These are phyloP conservation scores for Colletotrichum echinochloae DNA, from an alignment of 2,329 filamentous ascomycete genomes.

Conservation along the genomic window DNA sequence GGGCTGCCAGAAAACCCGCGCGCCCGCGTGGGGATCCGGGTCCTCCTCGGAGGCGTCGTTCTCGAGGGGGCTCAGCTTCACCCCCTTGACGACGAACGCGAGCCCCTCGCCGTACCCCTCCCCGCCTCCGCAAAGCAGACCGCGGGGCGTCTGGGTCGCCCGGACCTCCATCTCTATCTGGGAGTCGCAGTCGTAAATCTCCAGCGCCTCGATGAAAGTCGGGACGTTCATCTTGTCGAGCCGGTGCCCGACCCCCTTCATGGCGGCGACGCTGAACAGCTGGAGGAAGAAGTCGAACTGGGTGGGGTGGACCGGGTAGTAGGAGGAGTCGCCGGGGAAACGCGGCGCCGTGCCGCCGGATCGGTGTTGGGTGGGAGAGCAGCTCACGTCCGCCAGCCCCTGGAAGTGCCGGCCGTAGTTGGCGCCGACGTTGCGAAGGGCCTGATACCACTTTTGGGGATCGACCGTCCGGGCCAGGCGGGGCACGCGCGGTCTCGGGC, in stretches of 20 bases:
- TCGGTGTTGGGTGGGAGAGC: conserved; percentile 4
- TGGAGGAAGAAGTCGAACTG: conserved; percentile 27
- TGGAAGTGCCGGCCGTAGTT: conserved; percentile 31
- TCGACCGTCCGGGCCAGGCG: background rate
- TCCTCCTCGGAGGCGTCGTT: conserved; percentile 4
- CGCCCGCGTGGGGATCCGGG: conserved; percentile 16
- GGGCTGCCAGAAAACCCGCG: conserved; percentile 25
- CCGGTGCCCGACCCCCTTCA: conserved; percentile 18
- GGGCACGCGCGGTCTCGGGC: background rate
- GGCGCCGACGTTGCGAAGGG: conserved; percentile 26
- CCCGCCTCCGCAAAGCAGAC: conserved; percentile 10
- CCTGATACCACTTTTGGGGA: conserved; percentile 18
- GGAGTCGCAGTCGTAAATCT: background rate
- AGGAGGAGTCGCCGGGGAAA: background rate
- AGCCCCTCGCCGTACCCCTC: background rate
- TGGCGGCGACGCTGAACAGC: conserved; percentile 25
- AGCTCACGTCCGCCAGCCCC: conserved; percentile 19
- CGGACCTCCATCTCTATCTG: conserved; percentile 13
- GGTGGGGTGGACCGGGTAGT: conserved; percentile 15
- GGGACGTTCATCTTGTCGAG: conserved; percentile 32
- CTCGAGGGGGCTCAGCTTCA: conserved; percentile 21
- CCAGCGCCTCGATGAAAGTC: conserved; percentile 15
- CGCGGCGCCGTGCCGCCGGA: conserved; percentile 14
- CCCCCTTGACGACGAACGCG: conserved; percentile 3
- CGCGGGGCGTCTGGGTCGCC: conserved; percentile 14